These are phyloP conservation scores for Pistacia vera DNA, from an alignment of 345 rosid species.

Conservation along the genomic window DNA sequence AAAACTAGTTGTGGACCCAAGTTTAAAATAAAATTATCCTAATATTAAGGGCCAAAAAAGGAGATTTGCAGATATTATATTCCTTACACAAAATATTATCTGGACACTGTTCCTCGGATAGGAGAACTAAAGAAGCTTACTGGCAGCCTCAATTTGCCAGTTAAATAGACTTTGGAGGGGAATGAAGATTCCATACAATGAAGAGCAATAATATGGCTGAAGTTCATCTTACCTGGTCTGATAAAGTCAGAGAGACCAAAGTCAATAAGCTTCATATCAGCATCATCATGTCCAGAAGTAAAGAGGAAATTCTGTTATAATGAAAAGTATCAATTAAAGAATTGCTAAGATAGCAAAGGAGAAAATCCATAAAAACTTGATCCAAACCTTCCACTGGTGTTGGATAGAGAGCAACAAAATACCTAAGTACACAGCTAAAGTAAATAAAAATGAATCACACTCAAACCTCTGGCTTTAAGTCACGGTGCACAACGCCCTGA, in stretches of 20 bases:
- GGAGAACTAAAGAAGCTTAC: not conserved
- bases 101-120: not conserved
- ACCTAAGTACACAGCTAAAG: not conserved
- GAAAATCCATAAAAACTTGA: not conserved
- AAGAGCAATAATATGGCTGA: not conserved
- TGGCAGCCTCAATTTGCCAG: not conserved
- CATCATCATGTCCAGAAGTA: constrained; percentile 59
- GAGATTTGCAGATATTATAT: not conserved
- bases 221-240: constrained; percentile 58
- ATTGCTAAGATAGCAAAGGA: not conserved
- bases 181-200: not conserved
- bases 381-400: not conserved
- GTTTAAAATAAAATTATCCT: not conserved
- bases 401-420: constrained; percentile 3
- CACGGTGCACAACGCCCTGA: constrained; percentile 91
- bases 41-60: not conserved
- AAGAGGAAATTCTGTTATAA: constrained; percentile 72
- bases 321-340: constrained; percentile 16
- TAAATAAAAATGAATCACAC: not conserved
- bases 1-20: not conserved
- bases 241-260: constrained; percentile 90
- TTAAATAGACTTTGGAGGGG: not conserved
- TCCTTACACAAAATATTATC: not conserved
- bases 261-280: constrained; percentile 78
- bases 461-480: constrained; percentile 81